Conservation (phyloP, 2,329 filamentous ascomycete genomes). For the Onygena corvina region DNA sequence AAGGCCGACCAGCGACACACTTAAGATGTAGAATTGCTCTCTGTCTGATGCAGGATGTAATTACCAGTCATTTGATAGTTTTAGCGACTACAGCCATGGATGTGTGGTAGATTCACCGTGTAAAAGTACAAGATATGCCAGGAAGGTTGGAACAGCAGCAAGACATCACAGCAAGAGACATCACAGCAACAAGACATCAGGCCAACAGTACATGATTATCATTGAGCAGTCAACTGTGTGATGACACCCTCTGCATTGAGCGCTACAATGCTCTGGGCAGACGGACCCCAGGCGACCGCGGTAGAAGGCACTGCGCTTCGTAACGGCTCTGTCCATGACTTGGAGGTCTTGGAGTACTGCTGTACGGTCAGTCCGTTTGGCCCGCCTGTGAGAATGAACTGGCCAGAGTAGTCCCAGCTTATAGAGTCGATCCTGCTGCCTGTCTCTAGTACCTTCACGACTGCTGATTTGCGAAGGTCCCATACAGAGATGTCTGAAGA, state of each 20-base stretch:
- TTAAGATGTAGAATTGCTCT: too few species aligned
- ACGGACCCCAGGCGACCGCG: conserved; percentile 63
- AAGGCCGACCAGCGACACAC: too few species aligned
- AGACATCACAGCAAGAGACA: conserved; percentile 4
- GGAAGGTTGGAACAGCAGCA: not conserved
- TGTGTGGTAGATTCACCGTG: too few species aligned
- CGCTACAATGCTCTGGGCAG: conserved; percentile 61
- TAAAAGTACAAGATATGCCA: not conserved
- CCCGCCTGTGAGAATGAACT: conserved; percentile 76
- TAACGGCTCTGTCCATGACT: conserved; percentile 79
- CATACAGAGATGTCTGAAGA: conserved; percentile 74
- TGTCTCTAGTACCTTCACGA: conserved; percentile 74
- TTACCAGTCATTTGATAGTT: too few species aligned
- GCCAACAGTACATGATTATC: conserved; percentile 21
- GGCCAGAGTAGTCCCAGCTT: conserved; percentile 87
- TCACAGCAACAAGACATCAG: not conserved
- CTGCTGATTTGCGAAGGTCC: conserved; percentile 75
- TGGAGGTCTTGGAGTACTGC: conserved; percentile 75
- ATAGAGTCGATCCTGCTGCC: conserved; percentile 66
- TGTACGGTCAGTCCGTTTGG: conserved; percentile 72
- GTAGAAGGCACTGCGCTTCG: conserved; percentile 61
- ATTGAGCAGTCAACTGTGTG: conserved; percentile 52
- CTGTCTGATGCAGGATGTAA: too few species aligned
- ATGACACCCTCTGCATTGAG: conserved; percentile 65
- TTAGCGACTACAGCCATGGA: too few species aligned